Evolutionary conservation across 768 basidiomycete species (phyloP).

Genomic region (Boletellus ananas): DNA sequence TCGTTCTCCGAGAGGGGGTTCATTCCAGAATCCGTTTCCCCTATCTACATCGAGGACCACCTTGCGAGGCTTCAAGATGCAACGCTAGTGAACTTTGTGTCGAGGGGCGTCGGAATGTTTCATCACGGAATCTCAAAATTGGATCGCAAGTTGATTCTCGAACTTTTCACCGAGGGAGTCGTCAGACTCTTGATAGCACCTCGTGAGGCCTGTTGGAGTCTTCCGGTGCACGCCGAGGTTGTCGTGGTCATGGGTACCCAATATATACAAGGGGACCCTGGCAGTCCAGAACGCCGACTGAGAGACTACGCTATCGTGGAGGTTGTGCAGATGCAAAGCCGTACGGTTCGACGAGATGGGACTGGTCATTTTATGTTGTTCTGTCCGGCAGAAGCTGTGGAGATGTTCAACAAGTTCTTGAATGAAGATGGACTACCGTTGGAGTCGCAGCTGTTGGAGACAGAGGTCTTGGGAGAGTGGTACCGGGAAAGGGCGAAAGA

Average conservation of each 20-base stretch:
- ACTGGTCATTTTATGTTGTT: conserved; percentile 77
- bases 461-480: conserved; percentile 46
- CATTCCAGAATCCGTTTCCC: conserved; percentile 46
- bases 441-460: conserved; percentile 71
- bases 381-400: conserved; percentile 83
- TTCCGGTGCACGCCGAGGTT: conserved; percentile 77
- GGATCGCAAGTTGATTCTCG: conserved; percentile 72
- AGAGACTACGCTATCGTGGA: conserved; percentile 80
- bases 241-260: conserved; percentile 95
- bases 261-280: conserved; percentile 53
- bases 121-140: conserved; percentile 63
- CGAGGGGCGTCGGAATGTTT: conserved; percentile 86
- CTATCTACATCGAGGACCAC: conserved; percentile 56
- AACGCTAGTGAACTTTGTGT: conserved; percentile 64
- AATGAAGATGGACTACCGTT: conserved; percentile 79
- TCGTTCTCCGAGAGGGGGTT: conserved; percentile 68
- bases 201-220: conserved; percentile 80
- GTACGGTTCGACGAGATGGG: conserved; percentile 63
- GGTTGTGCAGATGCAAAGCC: conserved; percentile 87
- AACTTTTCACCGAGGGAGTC: conserved; percentile 77
- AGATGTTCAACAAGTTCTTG: conserved; percentile 79
- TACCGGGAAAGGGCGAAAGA: conserved; percentile 37
- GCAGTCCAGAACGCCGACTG: conserved; percentile 58
- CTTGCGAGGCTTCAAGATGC: conserved; percentile 57
- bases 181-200: conserved; percentile 79